These are phyloP conservation scores for Globisporangium apiculatum DNA, from an alignment of 352 stramenopile genomes.

Conservation along the genomic window DNA sequence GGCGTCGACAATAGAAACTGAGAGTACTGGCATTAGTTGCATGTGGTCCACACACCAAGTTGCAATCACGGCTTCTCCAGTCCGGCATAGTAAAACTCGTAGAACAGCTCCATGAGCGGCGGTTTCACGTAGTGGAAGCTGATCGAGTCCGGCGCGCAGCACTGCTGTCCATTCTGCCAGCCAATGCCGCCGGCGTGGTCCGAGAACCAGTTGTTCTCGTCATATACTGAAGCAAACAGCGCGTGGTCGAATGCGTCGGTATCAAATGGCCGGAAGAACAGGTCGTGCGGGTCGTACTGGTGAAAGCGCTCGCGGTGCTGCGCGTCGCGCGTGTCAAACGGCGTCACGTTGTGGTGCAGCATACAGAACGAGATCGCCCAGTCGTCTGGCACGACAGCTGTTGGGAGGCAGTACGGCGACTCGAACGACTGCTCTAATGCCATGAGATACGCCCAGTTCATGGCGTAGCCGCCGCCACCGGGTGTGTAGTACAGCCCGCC, in stretches of 20 bases:
- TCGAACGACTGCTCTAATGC: slow-evolving; percentile 63
- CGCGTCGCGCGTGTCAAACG: slow-evolving; percentile 64
- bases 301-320: slow-evolving; percentile 74
- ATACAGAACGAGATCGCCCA: slow-evolving; percentile 88
- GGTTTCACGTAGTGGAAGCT: slow-evolving; percentile 86
- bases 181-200: slow-evolving; percentile 65
- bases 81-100: slow-evolving; percentile 64
- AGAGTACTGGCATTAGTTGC: no score
- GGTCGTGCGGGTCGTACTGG: slow-evolving; percentile 69
- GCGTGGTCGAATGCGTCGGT: slow-evolving; percentile 63
- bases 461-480: slow-evolving; percentile 70
- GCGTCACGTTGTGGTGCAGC: slow-evolving; percentile 55
- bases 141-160: slow-evolving; percentile 70
- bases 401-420: slow-evolving; percentile 62
- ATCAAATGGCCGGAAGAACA: slow-evolving; percentile 67
- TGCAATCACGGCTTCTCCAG: no score
- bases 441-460: slow-evolving; percentile 80
- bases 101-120: slow-evolving; percentile 79
- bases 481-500: slow-evolving; percentile 80
- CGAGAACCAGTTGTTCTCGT: slow-evolving; percentile 88
- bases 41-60: no score
- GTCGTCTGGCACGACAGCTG: slow-evolving; percentile 70
- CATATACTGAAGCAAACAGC: slow-evolving; percentile 69
- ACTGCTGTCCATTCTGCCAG: slow-evolving; percentile 72
- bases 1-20: no score